Evolutionary conservation across 2,329 filamentous ascomycete species (phyloP).

Genomic region (Colletotrichum plurivorum): DNA sequence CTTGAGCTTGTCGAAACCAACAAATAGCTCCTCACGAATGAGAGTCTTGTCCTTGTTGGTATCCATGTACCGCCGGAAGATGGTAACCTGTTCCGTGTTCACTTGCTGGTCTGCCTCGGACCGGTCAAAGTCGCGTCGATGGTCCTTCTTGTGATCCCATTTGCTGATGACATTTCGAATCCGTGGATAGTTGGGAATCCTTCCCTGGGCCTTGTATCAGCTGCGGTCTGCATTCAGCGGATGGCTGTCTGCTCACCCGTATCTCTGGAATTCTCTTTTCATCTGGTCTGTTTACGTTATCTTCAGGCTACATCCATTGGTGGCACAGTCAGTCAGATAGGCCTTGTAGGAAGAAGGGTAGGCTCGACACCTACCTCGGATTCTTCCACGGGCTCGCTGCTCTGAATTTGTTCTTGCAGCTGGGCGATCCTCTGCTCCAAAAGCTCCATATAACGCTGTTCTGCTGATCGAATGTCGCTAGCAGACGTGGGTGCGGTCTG

Average conservation of each 20-base stretch:
- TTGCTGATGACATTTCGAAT: background rate
- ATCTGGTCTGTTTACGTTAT: background rate
- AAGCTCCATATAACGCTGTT: background rate
- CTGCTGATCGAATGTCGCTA: background rate
- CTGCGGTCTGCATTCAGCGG: background rate
- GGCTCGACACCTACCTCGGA: background rate
- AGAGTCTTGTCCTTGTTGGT: background rate
- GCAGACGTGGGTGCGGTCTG: background rate
- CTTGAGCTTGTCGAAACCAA: background rate
- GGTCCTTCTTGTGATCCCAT: background rate
- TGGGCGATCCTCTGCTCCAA: background rate
- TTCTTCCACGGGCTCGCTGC: background rate
- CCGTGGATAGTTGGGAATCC: background rate
- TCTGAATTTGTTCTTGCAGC: background rate
- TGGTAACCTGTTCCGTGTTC: background rate
- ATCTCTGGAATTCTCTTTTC: background rate
- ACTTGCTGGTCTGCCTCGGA: background rate
- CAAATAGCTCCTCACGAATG: background rate
- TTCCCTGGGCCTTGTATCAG: background rate
- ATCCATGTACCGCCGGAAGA: conserved; percentile 1
- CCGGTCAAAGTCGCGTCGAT: background rate
- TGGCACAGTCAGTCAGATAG: background rate
- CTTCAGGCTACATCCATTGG: background rate
- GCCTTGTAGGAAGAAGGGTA: background rate
- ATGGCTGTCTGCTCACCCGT: background rate